phyloP scores from a whole-genome alignment of 2,329 filamentous ascomycete genomes.

The Colletotrichum melonis region DNA sequence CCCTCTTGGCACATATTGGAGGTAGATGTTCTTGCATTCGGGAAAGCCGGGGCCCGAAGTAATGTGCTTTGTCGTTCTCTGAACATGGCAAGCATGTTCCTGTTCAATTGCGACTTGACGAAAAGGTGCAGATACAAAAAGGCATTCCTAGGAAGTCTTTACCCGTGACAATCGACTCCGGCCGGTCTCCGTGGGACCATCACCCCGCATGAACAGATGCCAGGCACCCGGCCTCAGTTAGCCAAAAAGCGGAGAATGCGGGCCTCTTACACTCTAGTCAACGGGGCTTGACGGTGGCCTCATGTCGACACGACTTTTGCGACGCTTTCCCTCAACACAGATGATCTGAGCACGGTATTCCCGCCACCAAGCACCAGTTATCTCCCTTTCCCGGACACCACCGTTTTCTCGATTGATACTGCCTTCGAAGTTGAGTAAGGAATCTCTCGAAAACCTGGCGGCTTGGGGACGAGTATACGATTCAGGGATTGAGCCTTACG shows the following conservation, averaged over 20 bases:
- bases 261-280: not conserved
- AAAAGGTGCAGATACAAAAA: not conserved
- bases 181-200: conserved; percentile 12
- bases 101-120: not conserved
- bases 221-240: not conserved
- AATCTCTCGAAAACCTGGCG: no score
- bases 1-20: no score
- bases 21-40: not conserved
- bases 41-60: not conserved
- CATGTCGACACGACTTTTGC: not conserved
- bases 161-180: not conserved
- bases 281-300: not conserved
- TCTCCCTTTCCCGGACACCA: no score
- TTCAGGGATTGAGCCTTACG: no score
- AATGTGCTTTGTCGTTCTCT: not conserved
- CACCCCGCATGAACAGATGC: not conserved
- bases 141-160: not conserved
- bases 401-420: no score
- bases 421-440: no score
- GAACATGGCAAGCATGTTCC: not conserved
- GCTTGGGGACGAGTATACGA: no score
- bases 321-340: no score
- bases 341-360: no score
- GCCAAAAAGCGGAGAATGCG: not conserved
- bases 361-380: no score